Evolutionary conservation across 805 yeast genomes (phyloP).

Genomic region (Wickerhamomyces bovis): DNA sequence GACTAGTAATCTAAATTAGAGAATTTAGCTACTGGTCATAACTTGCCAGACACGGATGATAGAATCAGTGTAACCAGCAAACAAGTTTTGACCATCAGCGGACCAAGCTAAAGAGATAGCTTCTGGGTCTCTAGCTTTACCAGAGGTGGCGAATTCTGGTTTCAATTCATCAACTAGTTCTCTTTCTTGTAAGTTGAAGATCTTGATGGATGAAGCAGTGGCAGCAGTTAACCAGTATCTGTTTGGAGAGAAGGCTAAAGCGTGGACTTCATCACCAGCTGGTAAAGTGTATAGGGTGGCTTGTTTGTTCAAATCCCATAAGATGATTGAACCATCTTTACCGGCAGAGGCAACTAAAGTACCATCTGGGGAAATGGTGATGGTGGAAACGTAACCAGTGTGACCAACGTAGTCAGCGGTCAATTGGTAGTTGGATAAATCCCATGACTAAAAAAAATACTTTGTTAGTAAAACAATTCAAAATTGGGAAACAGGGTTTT

Average conservation of each 20-base stretch:
- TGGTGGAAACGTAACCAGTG: constrained; percentile 96
- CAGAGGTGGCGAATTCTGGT: constrained; percentile 90
- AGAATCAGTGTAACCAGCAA: constrained; percentile 99
- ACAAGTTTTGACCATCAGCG: constrained; percentile 98
- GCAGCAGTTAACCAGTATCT: constrained; percentile 99
- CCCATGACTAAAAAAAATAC: constrained; percentile 79
- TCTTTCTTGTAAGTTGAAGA: constrained; percentile 96
- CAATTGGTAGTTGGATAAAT: constrained; percentile 73
- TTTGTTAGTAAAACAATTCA: constrained; percentile 38
- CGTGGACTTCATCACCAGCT: constrained; percentile 95
- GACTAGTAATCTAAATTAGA: constrained; percentile 5
- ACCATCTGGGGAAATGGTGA: constrained; percentile 99
- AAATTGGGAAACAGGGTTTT: background rate
- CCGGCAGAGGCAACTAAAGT: constrained; percentile 99
- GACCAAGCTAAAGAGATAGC: constrained; percentile 99
- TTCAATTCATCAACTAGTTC: constrained; percentile 92
- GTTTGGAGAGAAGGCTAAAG: constrained; percentile 99
- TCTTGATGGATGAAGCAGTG: constrained; percentile 94
- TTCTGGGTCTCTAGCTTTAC: constrained; percentile 94
- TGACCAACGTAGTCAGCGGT: constrained; percentile 98
- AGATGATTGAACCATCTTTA: constrained; percentile 97
- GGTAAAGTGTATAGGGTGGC: constrained; percentile 85
- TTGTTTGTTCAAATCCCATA: constrained; percentile 92
- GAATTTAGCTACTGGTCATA: constrained; percentile 55
- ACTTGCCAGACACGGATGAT: constrained; percentile 99